Base-by-base conservation (phyloP, 2,329 filamentous ascomycete species). In the Diaporthe vaccinii region DNA sequence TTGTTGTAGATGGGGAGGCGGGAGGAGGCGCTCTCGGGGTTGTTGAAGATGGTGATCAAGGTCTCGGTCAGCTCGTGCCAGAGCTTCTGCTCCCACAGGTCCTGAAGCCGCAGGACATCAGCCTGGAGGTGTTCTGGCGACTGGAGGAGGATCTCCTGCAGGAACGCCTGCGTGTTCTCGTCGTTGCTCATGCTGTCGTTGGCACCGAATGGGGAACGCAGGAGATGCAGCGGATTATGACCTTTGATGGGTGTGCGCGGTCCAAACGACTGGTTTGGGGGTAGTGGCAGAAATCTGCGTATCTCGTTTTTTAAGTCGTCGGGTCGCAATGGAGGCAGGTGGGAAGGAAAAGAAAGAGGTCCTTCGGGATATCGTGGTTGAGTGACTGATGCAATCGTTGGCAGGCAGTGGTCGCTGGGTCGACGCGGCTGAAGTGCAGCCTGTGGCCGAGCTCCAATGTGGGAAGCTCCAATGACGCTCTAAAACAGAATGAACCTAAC, bases 21-120 rank as follows among this genome's bases (percentile, higher is more conserved):
- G 87, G 98, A 95, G 75, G 91, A 89, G 74, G 92, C 93, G 85
- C 96, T 98, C 82, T 93, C 91, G 59, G 94, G 90, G 80, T 94
- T 87, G 81, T 93, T 92, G 88, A 98, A 99, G 90, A 96, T 98
- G 79, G 94, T 90, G 80, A 98, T 89, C 74, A 99, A 91, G 72
- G 93, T 89, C 82, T 98, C 94, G 49, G 97, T 99, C 79, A 99
- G 93, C 87, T 99, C 96, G 88, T 99, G 97, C 97, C 97, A 99
- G 86, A 99, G 91, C 87, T 98, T 98, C 81, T 96, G 93, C 89
- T 99, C 97, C 97, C 97, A 99, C 83, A 92, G 94, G 84, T 98
- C 95, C 88, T 99, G 97, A 79, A 99, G 98, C 81, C 93, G 92
- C 80, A 99, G 90, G 84, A 98, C 94, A 82, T 94, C 91, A 81